A percentile compares a stretch with the other conserved stretches of the same genome.
These are phyloP conservation scores for Candida coleopterorum DNA, from an alignment of 805 yeast species.

Conservation along the genomic window DNA sequence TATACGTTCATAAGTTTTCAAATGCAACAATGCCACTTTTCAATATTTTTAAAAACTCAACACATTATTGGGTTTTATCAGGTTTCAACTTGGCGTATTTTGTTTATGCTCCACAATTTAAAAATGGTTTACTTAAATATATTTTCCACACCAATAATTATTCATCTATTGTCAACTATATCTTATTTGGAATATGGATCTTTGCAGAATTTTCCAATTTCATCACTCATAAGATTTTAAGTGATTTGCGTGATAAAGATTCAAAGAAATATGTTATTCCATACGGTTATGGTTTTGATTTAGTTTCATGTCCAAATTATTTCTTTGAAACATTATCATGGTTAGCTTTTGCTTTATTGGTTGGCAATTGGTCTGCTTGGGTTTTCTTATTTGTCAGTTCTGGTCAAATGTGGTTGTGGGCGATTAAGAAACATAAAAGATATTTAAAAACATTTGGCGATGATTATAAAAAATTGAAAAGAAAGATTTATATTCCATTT, in stretches of 20 bases:
- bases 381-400: slow-evolving; percentile 68
- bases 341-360: slow-evolving; percentile 64
- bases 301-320: slow-evolving; percentile 90
- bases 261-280: slow-evolving; percentile 62
- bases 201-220: slow-evolving; percentile 70
- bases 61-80: slow-evolving; percentile 90
- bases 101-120: slow-evolving; percentile 30
- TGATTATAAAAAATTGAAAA: slow-evolving; percentile 73
- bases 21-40: slow-evolving; percentile 87
- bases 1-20: slow-evolving; percentile 81
- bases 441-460: slow-evolving; percentile 67
- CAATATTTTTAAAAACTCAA: slow-evolving; percentile 82
- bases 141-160: slow-evolving; percentile 45
- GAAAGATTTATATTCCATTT: slow-evolving; percentile 70
- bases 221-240: slow-evolving; percentile 64
- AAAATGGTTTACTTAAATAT: slow-evolving; percentile 18
- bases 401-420: slow-evolving; percentile 89
- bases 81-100: slow-evolving; percentile 57
- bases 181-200: slow-evolving; percentile 43
- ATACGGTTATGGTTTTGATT: slow-evolving; percentile 75
- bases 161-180: slow-evolving; percentile 22
- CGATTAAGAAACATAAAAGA: slow-evolving; percentile 73
- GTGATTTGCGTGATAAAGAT: slow-evolving; percentile 51
- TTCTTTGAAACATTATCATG: slow-evolving; percentile 80
- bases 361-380: slow-evolving; percentile 73